Evolutionary conservation across 2,329 filamentous ascomycete species (phyloP), one percentile per base, ranked within the genome.

Genomic region (Fonsecaea monophora): DNA sequence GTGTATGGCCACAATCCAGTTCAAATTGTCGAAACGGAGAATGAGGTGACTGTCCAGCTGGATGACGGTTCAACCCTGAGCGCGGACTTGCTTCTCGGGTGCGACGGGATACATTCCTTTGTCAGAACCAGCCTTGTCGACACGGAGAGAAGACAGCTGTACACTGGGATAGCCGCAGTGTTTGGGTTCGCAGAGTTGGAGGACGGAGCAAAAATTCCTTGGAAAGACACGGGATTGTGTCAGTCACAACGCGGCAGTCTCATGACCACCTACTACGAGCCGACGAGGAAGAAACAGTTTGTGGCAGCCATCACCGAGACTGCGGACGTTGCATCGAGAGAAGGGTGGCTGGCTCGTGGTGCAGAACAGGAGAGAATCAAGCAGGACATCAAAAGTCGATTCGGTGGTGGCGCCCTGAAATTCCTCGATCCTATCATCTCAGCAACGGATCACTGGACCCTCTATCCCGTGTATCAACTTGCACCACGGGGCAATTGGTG

Each of bases 401-500:
- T 80, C 54, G 74, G 74, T 1, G 79, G 79, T 40, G 77, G 79
- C 4, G 75, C 77, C 62, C 77, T 80, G 35, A 66, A 70, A 2
- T 68, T 78, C 8, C 75, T 79, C 34, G 72, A 73, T 2, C 77
- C 78, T 45, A 69, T 81, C 71, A 82, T 83, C 62, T 54, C 67
- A n/a, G 58, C 73, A 78, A 63, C 79, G 78, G 55, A 78, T 77
- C 21, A 82, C 62, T 76, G 82, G 70, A 82, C 74, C 67, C 73
- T 83, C 48, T 82, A 81, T 34, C 67, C 67, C 10, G 80, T 82
- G 1, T 83, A 80, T 70, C 82, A 78, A 6, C 75, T 82, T 0
- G 75, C 75, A 1, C 81, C 81, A 58, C 72, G 76, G 12, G 80
- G 80, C 0, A 81, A 78, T 63, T 82, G 81, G 81, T 75, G 76